These are phyloP conservation scores for Lavandula angustifolia DNA, from an alignment of 257 asterid genomes.

Conservation along the genomic window DNA sequence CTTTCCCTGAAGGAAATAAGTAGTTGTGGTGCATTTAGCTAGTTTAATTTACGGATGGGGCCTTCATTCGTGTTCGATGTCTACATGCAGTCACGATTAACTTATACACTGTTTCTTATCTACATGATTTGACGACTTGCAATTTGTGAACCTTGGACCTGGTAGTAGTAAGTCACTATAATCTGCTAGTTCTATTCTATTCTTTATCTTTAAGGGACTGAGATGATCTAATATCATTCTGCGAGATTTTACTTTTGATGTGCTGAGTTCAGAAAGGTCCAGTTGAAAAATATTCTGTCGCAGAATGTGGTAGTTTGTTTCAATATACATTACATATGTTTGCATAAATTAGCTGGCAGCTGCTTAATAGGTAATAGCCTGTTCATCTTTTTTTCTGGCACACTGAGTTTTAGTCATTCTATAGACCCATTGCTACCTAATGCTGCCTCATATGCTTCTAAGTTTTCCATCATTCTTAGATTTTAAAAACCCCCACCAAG, in stretches of 20 bases:
- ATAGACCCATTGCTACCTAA: neutral
- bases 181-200: neutral
- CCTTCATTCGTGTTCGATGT: neutral
- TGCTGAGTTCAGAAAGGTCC: neutral
- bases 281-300: neutral
- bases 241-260: neutral
- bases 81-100: neutral
- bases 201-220: too few species aligned
- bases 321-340: neutral
- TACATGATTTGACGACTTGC: neutral
- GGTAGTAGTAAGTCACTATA: neutral
- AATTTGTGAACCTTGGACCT: neutral
- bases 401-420: neutral
- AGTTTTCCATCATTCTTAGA: neutral
- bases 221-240: neutral
- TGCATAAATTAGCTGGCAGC: slow-evolving; percentile 38
- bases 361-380: slow-evolving; percentile 79
- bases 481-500: neutral
- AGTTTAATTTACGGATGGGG: neutral
- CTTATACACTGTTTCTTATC: neutral
- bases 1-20: neutral
- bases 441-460: neutral
- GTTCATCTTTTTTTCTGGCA: slow-evolving; percentile 1
- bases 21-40: neutral
- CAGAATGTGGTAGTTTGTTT: neutral